Evolutionary conservation across 148 eudicot species (phyloP), one percentile per base, ranked within the genome.

Genomic region (Spergularia marina): DNA sequence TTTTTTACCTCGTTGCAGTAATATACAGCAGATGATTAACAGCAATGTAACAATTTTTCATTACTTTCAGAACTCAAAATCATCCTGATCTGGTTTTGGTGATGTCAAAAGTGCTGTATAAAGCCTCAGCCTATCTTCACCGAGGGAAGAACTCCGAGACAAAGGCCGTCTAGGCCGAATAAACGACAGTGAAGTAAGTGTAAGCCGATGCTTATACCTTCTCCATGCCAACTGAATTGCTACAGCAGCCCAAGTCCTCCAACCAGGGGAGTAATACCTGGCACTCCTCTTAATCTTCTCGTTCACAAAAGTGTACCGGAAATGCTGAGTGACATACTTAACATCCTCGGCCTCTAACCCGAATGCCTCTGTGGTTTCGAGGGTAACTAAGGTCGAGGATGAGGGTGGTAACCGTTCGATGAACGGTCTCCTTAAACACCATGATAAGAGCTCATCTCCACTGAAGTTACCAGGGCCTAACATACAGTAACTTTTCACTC

Each of bases 241-340:
- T 2, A 92, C 98, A 4, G 99, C 94, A 0, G 94, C 98, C 98
- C 99, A 92, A 5, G 99, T 95, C 74, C 99, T 82, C 99, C 98
- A 95, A 6, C 97, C 96, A 0, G 99, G 97, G 7, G 99, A 95
- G 62, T 95, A 95, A 63, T 95, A 95, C 41, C 98, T 78, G 2
- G 97, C 99, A 41, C 97, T 95, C 40, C 98, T 85, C 85, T 88
- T 90, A 53, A 95, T 94, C 65, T 88, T 95, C 16, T 91, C 93
- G 16, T 87, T 95, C 13, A 91, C 93, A 70, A 95, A 95, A 3
- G 98, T 92, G 84, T 95, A 95, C 1, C 99, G 78, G 55, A 95
- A 95, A 81, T 95, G 99, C 61, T 91, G 92, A 0, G 98, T 95
- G 1, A 92, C 97, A 23, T 95, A 95, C 78, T 88, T 92, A 12